Conservation (phyloP, 805 yeast genomes). For the Saccharomycopsis amapae region DNA sequence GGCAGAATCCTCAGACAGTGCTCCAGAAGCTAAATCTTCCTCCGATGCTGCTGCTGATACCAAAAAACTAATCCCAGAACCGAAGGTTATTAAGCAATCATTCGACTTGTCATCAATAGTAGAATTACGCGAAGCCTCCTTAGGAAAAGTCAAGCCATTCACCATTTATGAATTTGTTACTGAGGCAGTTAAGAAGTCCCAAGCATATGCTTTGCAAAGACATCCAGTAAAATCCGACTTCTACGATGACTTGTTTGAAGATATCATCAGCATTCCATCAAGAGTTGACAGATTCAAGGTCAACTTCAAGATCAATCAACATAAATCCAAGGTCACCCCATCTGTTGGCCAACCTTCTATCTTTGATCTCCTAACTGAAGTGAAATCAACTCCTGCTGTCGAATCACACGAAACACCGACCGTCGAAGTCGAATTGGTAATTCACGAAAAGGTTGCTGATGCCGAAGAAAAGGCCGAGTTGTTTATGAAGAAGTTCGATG, state of each 20-base stretch:
- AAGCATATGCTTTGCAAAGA: conserved; percentile 35
- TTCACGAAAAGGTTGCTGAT: conserved; percentile 36
- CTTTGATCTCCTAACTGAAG: conserved; percentile 26
- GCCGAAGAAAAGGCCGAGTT: conserved; percentile 40
- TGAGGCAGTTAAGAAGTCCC: conserved; percentile 41
- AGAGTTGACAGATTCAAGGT: conserved; percentile 39
- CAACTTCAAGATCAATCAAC: conserved; percentile 27
- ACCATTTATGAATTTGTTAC: conserved; percentile 32
- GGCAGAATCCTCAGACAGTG: conserved; percentile 23
- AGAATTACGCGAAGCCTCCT: conserved; percentile 26
- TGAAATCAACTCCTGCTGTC: conserved; percentile 24
- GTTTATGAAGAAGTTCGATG: conserved; percentile 27
- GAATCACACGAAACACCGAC: conserved; percentile 26
- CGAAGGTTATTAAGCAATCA: conserved; percentile 29
- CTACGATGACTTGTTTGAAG: conserved; percentile 56
- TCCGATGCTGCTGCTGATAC: conserved; percentile 19
- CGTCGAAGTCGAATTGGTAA: conserved; percentile 31
- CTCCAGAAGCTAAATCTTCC: conserved; percentile 21
- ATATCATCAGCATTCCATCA: conserved; percentile 40
- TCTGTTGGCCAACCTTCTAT: conserved; percentile 23
- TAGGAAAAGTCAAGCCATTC: conserved; percentile 27
- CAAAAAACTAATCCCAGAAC: conserved; percentile 33
- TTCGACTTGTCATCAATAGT: conserved; percentile 27
- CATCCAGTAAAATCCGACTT: conserved; percentile 37
- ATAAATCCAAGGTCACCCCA: conserved; percentile 19